Conservation (phyloP, 2,329 filamentous ascomycete genomes). For the Pestalotiopsis sp. region DNA sequence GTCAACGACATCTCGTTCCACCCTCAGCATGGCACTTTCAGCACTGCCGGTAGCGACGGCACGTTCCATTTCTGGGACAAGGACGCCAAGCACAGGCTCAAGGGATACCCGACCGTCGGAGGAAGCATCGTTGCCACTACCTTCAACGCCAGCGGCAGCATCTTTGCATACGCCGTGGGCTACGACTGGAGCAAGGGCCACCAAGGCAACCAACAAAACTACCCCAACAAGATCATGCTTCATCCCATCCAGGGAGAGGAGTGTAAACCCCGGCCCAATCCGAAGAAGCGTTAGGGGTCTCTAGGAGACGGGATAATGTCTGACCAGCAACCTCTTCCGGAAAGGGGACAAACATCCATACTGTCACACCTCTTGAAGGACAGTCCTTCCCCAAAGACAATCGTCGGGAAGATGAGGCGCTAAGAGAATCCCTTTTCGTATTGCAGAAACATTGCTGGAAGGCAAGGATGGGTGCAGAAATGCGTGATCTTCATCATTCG, state of each 20-base stretch:
- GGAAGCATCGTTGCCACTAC: constrained; percentile 87
- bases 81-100: constrained; percentile 84
- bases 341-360: not conserved
- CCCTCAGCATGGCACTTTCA: constrained; percentile 96
- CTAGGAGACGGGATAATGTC: not conserved
- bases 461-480: not conserved
- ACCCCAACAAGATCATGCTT: constrained; percentile 82
- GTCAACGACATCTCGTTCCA: constrained; percentile 99
- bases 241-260: constrained; percentile 70
- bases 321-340: not conserved
- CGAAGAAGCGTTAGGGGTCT: constrained; percentile 57
- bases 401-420: no score
- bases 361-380: no score
- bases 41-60: constrained; percentile 90
- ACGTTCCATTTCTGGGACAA: constrained; percentile 98
- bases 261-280: constrained; percentile 62
- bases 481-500: no score
- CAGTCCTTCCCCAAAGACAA: no score
- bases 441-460: not conserved
- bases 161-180: constrained; percentile 87
- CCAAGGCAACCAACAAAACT: constrained; percentile 74
- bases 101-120: constrained; percentile 83
- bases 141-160: constrained; percentile 85
- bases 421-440: not conserved
- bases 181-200: constrained; percentile 99